Evolutionary conservation across 306 rosid genomes (phyloP), one percentile per base, ranked within the genome.

Genomic region (Trifolium repens): DNA sequence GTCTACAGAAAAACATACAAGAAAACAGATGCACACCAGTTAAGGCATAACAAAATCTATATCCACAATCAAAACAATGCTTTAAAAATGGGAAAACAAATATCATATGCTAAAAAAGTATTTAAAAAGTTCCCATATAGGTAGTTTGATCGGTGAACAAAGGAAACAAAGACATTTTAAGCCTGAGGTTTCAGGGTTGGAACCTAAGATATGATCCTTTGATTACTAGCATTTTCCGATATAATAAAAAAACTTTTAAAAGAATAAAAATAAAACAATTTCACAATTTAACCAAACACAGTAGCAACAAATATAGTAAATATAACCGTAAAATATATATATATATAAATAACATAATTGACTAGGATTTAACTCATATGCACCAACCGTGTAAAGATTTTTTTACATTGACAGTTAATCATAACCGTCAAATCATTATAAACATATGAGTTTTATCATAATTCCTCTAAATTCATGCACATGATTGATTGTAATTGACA

Each of bases 1-100:
- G 86, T 94, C 98, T 94, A 84, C 85, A 86, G n/a, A 83, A 83
- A 77, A 70, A 69, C 75, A 49, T 27, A 81, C 65, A 47, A 74
- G 17, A 78, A 76, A 71, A 70, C 59, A 86, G 74, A 49, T 50
- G 26, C 64, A 17, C 53, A 34, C 50, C 54, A 70, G 58, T 66
- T 59, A 30, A 62, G 9, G 14, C 64, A 55, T 46, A 78, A 43
- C 46, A 62, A 77, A 76, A 59, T 78, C 61, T n/a, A 37, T 57
- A 64, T 54, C 64, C 2, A 19, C 71, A 43, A 37, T 10, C 70
- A 66, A 72, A 59, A 67, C 46, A 4, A 7, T 44, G 42, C 2
- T 19, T 54, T 40, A 47, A 67, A 75, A 32, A 67, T 22, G 40
- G 12, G 49, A 79, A 47, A 55, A 1, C 27, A 52, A 78, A 71